Evolutionary conservation across 2,329 filamentous ascomycete genomes (phyloP).

Genomic region (Monosporascus sp.): DNA sequence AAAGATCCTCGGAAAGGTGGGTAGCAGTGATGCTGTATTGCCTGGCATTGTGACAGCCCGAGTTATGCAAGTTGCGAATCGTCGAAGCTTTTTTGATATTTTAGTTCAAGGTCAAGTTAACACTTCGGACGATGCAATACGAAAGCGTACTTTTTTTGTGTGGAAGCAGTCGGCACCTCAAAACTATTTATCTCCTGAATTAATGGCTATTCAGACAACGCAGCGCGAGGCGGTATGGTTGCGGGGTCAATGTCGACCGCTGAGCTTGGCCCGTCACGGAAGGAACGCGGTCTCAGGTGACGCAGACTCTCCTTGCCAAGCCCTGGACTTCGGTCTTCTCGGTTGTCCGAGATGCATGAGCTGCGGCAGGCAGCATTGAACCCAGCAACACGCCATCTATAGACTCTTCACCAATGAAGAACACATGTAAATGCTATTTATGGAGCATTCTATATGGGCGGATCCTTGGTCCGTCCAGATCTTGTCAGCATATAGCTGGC

Average conservation of each 20-base stretch:
- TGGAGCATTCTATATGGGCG: background rate
- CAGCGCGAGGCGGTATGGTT: background rate
- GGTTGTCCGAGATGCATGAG: conserved; percentile 7
- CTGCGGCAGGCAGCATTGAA: background rate
- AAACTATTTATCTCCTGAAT: too few species aligned
- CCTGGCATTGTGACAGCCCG: conserved; percentile 8
- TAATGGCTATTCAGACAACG: background rate
- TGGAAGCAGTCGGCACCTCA: too few species aligned
- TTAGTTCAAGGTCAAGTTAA: background rate
- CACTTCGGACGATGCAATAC: background rate
- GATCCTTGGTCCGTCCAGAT: too few species aligned
- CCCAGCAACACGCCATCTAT: too few species aligned
- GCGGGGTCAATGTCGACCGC: background rate
- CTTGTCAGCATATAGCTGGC: too few species aligned
- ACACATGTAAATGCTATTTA: too few species aligned
- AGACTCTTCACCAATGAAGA: too few species aligned
- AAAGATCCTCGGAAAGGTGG: conserved; percentile 18
- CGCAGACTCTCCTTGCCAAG: background rate
- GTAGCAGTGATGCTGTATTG: conserved; percentile 20
- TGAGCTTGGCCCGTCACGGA: conserved; percentile 1
- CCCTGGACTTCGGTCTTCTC: conserved; percentile 12
- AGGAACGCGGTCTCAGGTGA: conserved; percentile 14
- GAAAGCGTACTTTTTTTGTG: background rate
- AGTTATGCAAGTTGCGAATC: background rate
- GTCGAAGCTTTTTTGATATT: too few species aligned